Evolutionary conservation across 192 early-diverging fungal species (phyloP).

Genomic region (Chytriomyces sp.): DNA sequence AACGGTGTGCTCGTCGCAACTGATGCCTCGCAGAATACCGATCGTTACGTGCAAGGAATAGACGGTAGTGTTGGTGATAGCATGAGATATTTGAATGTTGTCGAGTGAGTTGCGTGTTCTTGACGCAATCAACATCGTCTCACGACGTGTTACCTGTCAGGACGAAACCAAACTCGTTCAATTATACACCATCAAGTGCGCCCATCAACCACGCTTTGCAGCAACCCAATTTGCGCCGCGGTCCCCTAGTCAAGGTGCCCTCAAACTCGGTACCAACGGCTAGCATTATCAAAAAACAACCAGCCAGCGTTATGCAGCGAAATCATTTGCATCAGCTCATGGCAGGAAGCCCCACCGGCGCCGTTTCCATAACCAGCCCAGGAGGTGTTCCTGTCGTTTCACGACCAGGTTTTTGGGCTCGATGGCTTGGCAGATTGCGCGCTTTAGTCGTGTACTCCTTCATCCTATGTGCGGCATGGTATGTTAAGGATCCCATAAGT

Average conservation of each 20-base stretch:
- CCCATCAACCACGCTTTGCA: neutral
- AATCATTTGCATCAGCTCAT: conserved; percentile 5
- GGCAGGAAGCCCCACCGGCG: neutral
- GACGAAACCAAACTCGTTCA: conserved; percentile 4
- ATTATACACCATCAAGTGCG: neutral
- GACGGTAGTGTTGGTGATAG: neutral
- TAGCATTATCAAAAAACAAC: conserved; percentile 9
- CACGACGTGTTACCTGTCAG: neutral
- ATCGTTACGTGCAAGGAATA: neutral
- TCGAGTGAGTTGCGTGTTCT: neutral
- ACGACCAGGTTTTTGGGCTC: neutral
- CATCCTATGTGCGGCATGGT: neutral
- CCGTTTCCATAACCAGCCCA: neutral
- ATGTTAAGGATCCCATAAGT: neutral
- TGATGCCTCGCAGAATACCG: neutral
- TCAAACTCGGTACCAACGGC: neutral
- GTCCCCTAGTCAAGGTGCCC: neutral
- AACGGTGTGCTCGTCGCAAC: neutral
- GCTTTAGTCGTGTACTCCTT: neutral
- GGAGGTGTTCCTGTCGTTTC: neutral
- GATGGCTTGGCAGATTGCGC: neutral
- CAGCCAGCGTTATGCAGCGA: conserved; percentile 4
- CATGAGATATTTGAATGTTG: conserved; percentile 9
- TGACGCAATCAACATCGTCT: neutral
- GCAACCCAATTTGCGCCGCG: neutral